A percentile compares a stretch with the other conserved stretches of the same genome.
These are phyloP conservation scores for Ambrosiella xylebori DNA, from an alignment of 2,329 filamentous ascomycete genomes.

Conservation along the genomic window DNA sequence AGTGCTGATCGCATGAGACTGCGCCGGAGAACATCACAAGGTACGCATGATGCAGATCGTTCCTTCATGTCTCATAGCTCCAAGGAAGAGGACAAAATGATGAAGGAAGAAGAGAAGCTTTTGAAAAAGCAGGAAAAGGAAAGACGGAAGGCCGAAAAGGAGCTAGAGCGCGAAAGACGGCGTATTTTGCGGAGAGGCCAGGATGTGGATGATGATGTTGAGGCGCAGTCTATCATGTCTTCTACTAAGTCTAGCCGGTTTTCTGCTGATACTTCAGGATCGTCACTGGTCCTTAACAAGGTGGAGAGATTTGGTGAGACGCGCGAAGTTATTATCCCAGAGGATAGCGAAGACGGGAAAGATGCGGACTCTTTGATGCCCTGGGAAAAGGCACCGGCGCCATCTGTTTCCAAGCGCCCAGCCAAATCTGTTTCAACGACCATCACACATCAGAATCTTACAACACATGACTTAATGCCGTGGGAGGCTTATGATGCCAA, in stretches of 20 bases:
- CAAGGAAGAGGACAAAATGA: background rate
- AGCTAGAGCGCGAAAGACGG: slow-evolving; percentile 8
- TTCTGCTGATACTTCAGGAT: slow-evolving; percentile 8
- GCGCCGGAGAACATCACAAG: background rate
- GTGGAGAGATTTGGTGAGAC: slow-evolving; percentile 1
- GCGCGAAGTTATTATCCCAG: slow-evolving; percentile 1
- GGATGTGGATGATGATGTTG: background rate
- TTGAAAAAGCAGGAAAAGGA: slow-evolving; percentile 1
- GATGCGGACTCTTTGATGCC: background rate
- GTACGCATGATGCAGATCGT: background rate
- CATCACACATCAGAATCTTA: background rate
- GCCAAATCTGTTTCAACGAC: background rate
- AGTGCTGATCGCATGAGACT: background rate
- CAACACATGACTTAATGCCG: slow-evolving; percentile 1
- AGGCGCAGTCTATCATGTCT: slow-evolving; percentile 2
- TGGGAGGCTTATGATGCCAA: background rate
- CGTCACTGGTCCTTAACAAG: background rate
- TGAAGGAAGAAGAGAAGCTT: slow-evolving; percentile 2
- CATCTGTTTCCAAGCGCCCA: background rate
- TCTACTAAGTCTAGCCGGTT: slow-evolving; percentile 8
- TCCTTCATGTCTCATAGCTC: slow-evolving; percentile 5
- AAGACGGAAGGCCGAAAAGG: slow-evolving; percentile 7
- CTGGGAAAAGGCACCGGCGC: slow-evolving; percentile 2
- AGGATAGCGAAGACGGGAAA: background rate
- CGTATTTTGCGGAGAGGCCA: slow-evolving; percentile 6